Base-by-base conservation (phyloP, 768 basidiomycete genomes). In the Pleurotus sapidus region DNA sequence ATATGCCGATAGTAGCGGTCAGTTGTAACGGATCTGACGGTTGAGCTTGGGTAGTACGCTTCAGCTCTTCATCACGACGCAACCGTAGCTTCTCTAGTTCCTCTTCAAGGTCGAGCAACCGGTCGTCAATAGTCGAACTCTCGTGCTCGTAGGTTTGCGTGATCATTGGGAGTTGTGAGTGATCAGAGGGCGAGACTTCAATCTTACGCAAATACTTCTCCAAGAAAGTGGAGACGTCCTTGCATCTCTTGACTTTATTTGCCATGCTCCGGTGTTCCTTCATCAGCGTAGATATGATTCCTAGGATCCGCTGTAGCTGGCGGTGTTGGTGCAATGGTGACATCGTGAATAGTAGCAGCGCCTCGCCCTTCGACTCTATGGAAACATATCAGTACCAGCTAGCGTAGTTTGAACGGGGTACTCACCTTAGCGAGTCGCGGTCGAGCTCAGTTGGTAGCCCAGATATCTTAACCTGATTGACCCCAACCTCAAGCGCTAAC, bases 321-420 rank as follows among this genome's bases (percentile, higher is more conserved):
- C 6, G 57, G 65, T 1, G 62, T 61, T 7, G 43, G 14, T 4
- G 64, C 47, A 2, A 77, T 58, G 14, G 72, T 70, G 1, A 80
- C 77, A 57, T 79, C 78, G 47, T 80, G 77, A 43, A 81, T 80
- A 0, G 74, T 78, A 4, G 76, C 78, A 40, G 66, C 61, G n/a
- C 78, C 76, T 17, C 70, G 62, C 8, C 78, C 78, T 66, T 80
- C 76, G 3, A 79, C 77, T 56, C 78, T 79, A 55, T 4, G 58
- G 9, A 34, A 53, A 38, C 4, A 34, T 14, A 25, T 24, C 4
- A 24, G 17, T 48, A 25, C 24, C 51, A n/a, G 45, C n/a, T 18
- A 39, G 25, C 17, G 42, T 3, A 24, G 23, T 20, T 23, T 30
- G 30, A 39, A 8, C 1, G 25, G 42, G 45, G 6, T 5, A 61